phyloP scores from a whole-genome alignment of 1,139 yeast genomes.

The Hyphopichia burtonii region DNA sequence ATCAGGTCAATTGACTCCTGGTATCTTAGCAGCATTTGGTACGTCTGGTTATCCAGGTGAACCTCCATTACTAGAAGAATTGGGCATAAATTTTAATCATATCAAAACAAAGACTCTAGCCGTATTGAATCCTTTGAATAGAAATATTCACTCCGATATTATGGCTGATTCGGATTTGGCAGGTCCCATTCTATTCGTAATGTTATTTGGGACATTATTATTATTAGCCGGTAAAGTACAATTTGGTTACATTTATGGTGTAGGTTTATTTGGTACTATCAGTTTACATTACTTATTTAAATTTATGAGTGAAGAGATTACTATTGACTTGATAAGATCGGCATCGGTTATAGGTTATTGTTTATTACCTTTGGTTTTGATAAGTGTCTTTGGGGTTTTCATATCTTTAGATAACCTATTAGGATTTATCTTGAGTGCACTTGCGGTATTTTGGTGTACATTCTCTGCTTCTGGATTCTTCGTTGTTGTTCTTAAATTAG shows the following conservation, averaged over 20 bases:
- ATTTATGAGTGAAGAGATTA: slow-evolving; percentile 67
- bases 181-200: slow-evolving; percentile 89
- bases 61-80: slow-evolving; percentile 86
- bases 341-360: slow-evolving; percentile 96
- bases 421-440: slow-evolving; percentile 69
- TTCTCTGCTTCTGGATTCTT: slow-evolving; percentile 92
- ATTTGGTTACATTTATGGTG: slow-evolving; percentile 96
- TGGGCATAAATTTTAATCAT: slow-evolving; percentile 90
- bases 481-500: slow-evolving; percentile 78
- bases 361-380: slow-evolving; percentile 80
- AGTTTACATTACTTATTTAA: slow-evolving; percentile 82
- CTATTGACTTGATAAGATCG: slow-evolving; percentile 69
- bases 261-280: slow-evolving; percentile 86
- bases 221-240: slow-evolving; percentile 89
- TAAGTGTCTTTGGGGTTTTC: slow-evolving; percentile 74
- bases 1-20: slow-evolving; percentile 60
- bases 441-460: slow-evolving; percentile 91
- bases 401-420: slow-evolving; percentile 65
- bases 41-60: slow-evolving; percentile 93
- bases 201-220: slow-evolving; percentile 82
- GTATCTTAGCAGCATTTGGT: slow-evolving; percentile 88
- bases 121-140: slow-evolving; percentile 75
- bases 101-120: slow-evolving; percentile 83
- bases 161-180: slow-evolving; percentile 92
- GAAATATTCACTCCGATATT: slow-evolving; percentile 63